These are phyloP conservation scores for Artemisia tridentata DNA, from an alignment of 129 eudicot species.

Conservation along the genomic window DNA sequence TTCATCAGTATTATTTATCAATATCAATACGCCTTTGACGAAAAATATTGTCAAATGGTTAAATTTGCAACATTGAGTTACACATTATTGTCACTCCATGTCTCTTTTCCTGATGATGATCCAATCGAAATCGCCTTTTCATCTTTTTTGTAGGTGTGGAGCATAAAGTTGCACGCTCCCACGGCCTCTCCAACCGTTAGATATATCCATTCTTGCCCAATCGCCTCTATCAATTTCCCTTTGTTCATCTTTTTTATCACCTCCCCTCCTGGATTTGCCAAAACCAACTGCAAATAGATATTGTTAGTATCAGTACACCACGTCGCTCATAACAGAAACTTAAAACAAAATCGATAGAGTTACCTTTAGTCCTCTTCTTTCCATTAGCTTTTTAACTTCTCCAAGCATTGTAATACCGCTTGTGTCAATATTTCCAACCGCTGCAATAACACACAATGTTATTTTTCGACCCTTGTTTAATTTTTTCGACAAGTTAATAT, in stretches of 20 bases:
- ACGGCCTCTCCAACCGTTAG: conserved; percentile 89
- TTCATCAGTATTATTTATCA: conserved; percentile 27
- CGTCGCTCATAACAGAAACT: not conserved
- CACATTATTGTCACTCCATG: conserved; percentile 52
- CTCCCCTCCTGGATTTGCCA: conserved; percentile 88
- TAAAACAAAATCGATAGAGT: not conserved
- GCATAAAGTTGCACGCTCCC: conserved; percentile 75
- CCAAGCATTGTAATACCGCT: conserved; percentile 93
- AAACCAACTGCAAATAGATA: conserved; percentile 43
- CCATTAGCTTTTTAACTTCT: conserved; percentile 62
- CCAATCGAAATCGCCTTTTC: conserved; percentile 28
- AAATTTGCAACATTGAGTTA: conserved; percentile 20
- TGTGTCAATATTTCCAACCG: conserved; percentile 90
- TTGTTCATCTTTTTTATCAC: conserved; percentile 89
- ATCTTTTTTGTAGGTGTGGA: conserved; percentile 41
- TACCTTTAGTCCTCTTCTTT: conserved; percentile 84
- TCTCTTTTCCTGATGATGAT: conserved; percentile 31
- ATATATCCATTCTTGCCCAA: conserved; percentile 81
- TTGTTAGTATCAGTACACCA: not conserved
- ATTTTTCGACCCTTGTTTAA: not conserved
- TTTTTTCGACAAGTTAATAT: not conserved
- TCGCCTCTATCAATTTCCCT: conserved; percentile 50
- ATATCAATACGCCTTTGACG: conserved; percentile 18
- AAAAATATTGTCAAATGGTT: conserved; percentile 13
- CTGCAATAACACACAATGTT: conserved; percentile 33